These are phyloP conservation scores for Trichoderma gamsii DNA, from an alignment of 495 filamentous ascomycete species.

Conservation along the genomic window DNA sequence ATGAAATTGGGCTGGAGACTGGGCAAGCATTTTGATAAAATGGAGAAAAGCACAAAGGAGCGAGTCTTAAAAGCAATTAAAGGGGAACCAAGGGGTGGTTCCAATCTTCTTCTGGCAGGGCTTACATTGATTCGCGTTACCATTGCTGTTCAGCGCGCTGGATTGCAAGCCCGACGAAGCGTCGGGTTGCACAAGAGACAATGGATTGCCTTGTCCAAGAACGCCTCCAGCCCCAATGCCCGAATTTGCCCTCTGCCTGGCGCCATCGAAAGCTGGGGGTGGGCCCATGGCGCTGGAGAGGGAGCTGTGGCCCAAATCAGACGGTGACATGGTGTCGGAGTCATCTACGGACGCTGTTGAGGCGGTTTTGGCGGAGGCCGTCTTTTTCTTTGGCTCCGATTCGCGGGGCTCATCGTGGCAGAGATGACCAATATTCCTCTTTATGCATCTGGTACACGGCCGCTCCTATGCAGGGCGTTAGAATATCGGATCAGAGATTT, in stretches of 20 bases:
- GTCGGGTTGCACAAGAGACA: slow-evolving; percentile 53
- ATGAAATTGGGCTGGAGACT: background rate
- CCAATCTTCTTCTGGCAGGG: slow-evolving; percentile 24
- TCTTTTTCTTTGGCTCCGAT: slow-evolving; percentile 48
- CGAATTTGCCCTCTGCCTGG: slow-evolving; percentile 35
- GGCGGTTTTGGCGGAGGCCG: slow-evolving; percentile 50
- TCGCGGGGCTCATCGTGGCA: slow-evolving; percentile 98
- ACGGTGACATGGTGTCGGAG: slow-evolving; percentile 20
- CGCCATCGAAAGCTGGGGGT: slow-evolving; percentile 35
- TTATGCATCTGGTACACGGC: slow-evolving; percentile 95
- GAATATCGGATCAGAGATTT: slow-evolving; percentile 11
- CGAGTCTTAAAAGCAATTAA: background rate
- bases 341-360: slow-evolving; percentile 11
- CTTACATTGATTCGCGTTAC: slow-evolving; percentile 72
- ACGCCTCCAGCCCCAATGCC: slow-evolving; percentile 34
- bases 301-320: slow-evolving; percentile 38
- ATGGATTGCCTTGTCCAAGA: slow-evolving; percentile 38
- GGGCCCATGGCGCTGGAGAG: slow-evolving; percentile 37
- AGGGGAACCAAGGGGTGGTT: background rate
- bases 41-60: background rate
- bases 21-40: background rate
- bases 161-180: slow-evolving; percentile 47
- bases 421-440: slow-evolving; percentile 96
- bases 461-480: slow-evolving; percentile 60
- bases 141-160: slow-evolving; percentile 44